Conservation (phyloP, 192 early-diverging fungal genomes). For the Geranomyces variabilis region DNA sequence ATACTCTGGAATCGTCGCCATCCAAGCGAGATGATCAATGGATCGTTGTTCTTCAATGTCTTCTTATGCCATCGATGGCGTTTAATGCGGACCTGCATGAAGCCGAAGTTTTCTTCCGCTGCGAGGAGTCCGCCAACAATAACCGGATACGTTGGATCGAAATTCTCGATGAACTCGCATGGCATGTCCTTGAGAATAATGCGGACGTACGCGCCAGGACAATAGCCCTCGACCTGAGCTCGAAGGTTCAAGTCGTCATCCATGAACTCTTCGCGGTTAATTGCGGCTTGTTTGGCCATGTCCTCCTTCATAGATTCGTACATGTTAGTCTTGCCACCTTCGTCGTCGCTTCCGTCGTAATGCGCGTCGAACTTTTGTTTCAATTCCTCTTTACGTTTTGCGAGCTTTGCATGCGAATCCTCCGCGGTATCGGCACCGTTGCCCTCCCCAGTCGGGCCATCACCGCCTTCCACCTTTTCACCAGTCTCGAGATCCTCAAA, state of each 20-base stretch:
- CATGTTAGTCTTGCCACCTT: slow-evolving; percentile 76
- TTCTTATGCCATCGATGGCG: slow-evolving; percentile 95
- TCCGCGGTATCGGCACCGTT: slow-evolving; percentile 38
- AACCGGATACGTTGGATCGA: slow-evolving; percentile 88
- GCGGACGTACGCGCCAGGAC: slow-evolving; percentile 92
- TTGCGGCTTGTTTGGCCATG: slow-evolving; percentile 78
- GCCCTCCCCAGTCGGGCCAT: slow-evolving; percentile 19
- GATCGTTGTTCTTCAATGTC: slow-evolving; percentile 97
- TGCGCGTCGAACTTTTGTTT: slow-evolving; percentile 94
- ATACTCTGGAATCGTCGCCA: slow-evolving; percentile 98
- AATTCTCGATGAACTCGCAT: slow-evolving; percentile 91
- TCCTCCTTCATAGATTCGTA: slow-evolving; percentile 90
- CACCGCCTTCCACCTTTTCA: slow-evolving; percentile 52
- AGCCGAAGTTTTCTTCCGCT: slow-evolving; percentile 91
- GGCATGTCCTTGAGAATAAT: slow-evolving; percentile 89
- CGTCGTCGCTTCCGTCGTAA: slow-evolving; percentile 70
- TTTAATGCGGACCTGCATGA: slow-evolving; percentile 96
- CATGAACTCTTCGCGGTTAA: slow-evolving; percentile 88
- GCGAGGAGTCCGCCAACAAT: slow-evolving; percentile 87
- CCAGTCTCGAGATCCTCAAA: slow-evolving; percentile 78
- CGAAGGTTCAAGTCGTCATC: slow-evolving; percentile 73
- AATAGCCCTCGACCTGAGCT: slow-evolving; percentile 87
- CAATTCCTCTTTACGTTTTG: slow-evolving; percentile 83
- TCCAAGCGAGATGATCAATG: slow-evolving; percentile 94
- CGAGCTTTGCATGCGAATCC: slow-evolving; percentile 56